Base-by-base conservation (phyloP, 805 yeast genomes). In the Kodamaea kakaduensis region DNA sequence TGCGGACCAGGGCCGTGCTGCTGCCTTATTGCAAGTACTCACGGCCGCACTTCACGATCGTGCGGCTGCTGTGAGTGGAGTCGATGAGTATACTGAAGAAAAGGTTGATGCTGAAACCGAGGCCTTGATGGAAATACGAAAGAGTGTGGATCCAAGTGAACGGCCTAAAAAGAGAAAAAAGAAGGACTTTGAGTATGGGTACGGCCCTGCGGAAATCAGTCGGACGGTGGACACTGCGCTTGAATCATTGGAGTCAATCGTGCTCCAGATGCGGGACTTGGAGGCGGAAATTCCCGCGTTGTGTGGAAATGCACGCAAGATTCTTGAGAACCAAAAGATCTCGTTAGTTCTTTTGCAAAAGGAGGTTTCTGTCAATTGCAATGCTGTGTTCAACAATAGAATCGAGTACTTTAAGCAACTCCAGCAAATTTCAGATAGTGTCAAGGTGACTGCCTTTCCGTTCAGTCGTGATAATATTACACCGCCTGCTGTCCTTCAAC, bases 381-480 rank as follows among this genome's bases (percentile, higher is more conserved):
- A 86, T 43, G 71, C 73, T 20, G 71, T 84, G 1, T 90, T 80
- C 60, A 93, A 90, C 57, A 64, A 79, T n/a, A 77, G 90, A 34
- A 73, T 90, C 24, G 83, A 74, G 27, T 93, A 89, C 56, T 93
- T 81, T 61, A 78, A 79, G 47, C 89, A 86, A 42, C 69, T 93
- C 19, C 98, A 93, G 56, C 81, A 71, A 34, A 71, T 89, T 16
- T 87, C 97, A 0, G 97, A 93, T 58, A 78, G 79, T 26, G 89
- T 90, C 22, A 71, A 72, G 6, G 40, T 49, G 9, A 33, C 40
- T 6, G 37, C 35, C 9, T 44, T 44, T 17, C 24, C 26, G 70
- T 75, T 35, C 64, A 62, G 16, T 56, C 67, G 10, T 47, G 33
- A 29, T 9, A 19, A 21, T 13, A n/a, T 35, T n/a, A 29, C 25